Conservation (phyloP, 2,329 filamentous ascomycete genomes). For the Pochonia chlamydosporia region DNA sequence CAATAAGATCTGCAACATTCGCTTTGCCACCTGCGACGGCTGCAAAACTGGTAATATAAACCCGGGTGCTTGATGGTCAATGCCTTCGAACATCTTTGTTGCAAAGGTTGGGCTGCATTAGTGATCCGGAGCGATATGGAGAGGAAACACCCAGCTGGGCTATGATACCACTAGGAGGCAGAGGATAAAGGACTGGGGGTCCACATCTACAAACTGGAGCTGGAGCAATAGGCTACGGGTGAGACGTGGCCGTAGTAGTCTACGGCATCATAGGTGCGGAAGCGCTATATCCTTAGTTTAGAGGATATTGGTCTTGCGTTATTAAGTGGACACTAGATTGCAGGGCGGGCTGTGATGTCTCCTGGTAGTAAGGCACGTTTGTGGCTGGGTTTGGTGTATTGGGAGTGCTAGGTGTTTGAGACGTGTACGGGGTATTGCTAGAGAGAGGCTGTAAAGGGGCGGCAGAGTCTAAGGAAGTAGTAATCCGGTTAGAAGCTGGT, state of each 20-base stretch:
- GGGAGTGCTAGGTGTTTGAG: conserved; percentile 56
- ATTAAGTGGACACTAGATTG: conserved; percentile 48
- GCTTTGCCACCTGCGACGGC: no score
- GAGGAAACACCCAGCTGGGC: conserved; percentile 51
- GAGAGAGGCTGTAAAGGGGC: conserved; percentile 47
- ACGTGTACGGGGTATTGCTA: conserved; percentile 55
- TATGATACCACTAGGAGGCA: conserved; percentile 62
- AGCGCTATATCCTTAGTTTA: conserved; percentile 48
- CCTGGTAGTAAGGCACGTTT: conserved; percentile 49
- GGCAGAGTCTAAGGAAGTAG: conserved; percentile 49
- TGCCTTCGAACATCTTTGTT: no score
- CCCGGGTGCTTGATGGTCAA: no score
- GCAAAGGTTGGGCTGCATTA: conserved; percentile 53
- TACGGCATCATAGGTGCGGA: conserved; percentile 60
- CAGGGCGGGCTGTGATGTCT: conserved; percentile 40
- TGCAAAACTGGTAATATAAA: no score
- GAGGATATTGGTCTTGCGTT: conserved; percentile 49
- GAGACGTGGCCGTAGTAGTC: conserved; percentile 58
- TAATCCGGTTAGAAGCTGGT: conserved; percentile 42
- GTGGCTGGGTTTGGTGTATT: conserved; percentile 52
- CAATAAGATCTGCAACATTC: no score
- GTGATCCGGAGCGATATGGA: conserved; percentile 53
- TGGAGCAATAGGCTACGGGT: conserved; percentile 73
- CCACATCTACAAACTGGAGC: conserved; percentile 54
- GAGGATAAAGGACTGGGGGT: conserved; percentile 61